Percentiles rank a stretch among this genome's conserved stretches.
Conservation (phyloP, 2,329 filamentous ascomycete species). For the Sarocladiaceae sp. region DNA sequence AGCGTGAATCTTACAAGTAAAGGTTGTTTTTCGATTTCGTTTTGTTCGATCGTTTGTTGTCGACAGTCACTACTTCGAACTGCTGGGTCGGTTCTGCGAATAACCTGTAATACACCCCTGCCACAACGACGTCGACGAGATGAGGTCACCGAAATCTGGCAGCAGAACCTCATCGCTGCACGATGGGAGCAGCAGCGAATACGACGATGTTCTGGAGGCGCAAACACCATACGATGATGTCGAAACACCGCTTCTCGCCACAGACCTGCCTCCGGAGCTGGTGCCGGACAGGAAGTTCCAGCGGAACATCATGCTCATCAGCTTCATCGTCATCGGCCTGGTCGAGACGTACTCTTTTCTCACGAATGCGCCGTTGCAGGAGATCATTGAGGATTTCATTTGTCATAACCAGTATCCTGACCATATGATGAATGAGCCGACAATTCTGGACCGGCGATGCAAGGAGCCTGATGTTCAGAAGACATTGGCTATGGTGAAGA, state of each 20-base stretch:
- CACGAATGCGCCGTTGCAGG: constrained; percentile 38
- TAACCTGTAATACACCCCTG: no score
- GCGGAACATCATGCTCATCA: constrained; percentile 26
- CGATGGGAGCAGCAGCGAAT: neutral
- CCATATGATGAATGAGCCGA: constrained; percentile 23
- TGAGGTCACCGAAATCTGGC: neutral
- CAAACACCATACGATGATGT: neutral
- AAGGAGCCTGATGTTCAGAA: constrained; percentile 46
- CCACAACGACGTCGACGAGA: neutral
- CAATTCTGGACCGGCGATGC: constrained; percentile 38
- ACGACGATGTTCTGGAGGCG: neutral
- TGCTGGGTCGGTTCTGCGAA: no score
- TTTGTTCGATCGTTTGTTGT: no score
- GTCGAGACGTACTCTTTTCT: constrained; percentile 35
- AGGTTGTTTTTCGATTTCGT: no score
- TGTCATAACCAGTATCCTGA: constrained; percentile 45
- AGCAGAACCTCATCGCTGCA: neutral
- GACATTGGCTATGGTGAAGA: constrained; percentile 44
- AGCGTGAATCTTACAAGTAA: no score
- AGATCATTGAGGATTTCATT: constrained; percentile 49
- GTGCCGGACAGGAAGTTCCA: constrained; percentile 19
- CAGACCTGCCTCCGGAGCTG: neutral
- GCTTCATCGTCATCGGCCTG: constrained; percentile 36
- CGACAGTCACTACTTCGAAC: no score
- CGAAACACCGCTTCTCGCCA: neutral